phyloP scores from a whole-genome alignment of 163 green algal genomes.

The Scenedesmus sp. region DNA sequence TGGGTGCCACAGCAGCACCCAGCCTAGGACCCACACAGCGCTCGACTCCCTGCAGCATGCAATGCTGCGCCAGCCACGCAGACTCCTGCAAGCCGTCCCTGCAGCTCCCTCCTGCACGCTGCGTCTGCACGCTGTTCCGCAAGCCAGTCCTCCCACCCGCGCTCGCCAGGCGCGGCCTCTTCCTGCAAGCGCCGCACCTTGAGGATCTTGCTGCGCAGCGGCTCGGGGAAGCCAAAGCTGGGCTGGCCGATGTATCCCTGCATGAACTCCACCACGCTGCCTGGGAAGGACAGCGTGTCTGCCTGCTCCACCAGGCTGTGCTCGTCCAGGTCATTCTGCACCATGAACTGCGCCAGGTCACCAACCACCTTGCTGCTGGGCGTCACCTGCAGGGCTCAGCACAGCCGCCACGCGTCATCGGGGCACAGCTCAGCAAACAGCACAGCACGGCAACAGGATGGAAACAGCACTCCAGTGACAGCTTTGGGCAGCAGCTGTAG shows the following conservation, averaged over 20 bases:
- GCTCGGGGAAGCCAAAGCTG: conserved; percentile 91
- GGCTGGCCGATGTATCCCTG: conserved; percentile 93
- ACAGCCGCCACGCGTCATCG: neutral
- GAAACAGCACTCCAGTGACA: neutral
- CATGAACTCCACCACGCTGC: conserved; percentile 91
- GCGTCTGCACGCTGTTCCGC: neutral
- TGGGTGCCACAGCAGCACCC: too few relatives aligned
- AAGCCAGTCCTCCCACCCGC: too few relatives aligned
- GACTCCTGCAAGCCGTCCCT: neutral
- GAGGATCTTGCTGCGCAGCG: conserved; percentile 83
- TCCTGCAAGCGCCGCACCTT: conserved; percentile 60
- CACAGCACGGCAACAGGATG: neutral
- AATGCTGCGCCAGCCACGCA: neutral
- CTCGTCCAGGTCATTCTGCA: conserved; percentile 92
- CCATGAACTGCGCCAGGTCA: conserved; percentile 98
- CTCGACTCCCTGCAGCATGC: neutral
- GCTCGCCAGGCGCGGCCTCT: neutral
- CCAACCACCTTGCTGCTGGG: conserved; percentile 91
- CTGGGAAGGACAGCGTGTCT: conserved; percentile 87
- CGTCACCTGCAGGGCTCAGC: conserved; percentile 74
- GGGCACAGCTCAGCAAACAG: neutral
- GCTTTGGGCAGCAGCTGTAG: neutral
- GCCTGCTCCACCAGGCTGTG: conserved; percentile 84
- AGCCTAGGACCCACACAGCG: neutral
- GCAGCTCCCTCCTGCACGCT: neutral